Base-by-base conservation (phyloP, 768 basidiomycete genomes). In the Neoboletus magnificus region DNA sequence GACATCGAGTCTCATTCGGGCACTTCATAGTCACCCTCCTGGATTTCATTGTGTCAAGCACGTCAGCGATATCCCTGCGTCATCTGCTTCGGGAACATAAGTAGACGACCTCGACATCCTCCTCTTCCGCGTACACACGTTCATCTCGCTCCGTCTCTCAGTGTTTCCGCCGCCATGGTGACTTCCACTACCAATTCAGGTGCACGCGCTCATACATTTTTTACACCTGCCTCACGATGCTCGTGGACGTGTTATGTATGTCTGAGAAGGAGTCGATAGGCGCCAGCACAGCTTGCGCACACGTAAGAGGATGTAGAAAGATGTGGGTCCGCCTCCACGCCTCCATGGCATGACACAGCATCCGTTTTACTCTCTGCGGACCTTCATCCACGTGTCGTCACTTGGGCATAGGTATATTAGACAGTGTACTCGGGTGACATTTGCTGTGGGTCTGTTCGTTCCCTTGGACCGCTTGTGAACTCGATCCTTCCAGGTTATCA, bases 261-360 rank as follows among this genome's bases (percentile, higher is more conserved):
- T n/a, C n/a, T n/a, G n/a, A n/a, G 25, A 41, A 22, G 10, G 11
- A 13, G 42, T 27, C 25, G 18, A n/a, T n/a, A 44, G 13, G 45
- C 45, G 22, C 41, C 18, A 18, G 32, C 52, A 57, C 44, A 47
- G 52, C 45, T 15, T 27, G 12, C 33, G 10, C 27, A 12, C 29
- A 48, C 45, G 50, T 51, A 46, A 44, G 25, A 16, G 1, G 10
- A 33, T 20, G 18, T 47, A 25, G 58, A 43, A 50, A 30, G 50
- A 33, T 48, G 55, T 62, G n/a, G 61, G 60, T 54, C 52, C 61
- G 37, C 36, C 48, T 48, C 5, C 40, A 29, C 20, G 20, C 32
- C 15, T 47, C 27, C 6, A 15, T 18, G 36, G 4, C 18, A 37
- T n/a, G 36, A 10, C 44, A 30, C 45, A 46, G 45, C 33, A 48